A percentile compares a stretch with the other conserved stretches of the same genome.
Evolutionary conservation across 2,329 filamentous ascomycete species (phyloP).

Genomic region (Colletotrichum shisoi): DNA sequence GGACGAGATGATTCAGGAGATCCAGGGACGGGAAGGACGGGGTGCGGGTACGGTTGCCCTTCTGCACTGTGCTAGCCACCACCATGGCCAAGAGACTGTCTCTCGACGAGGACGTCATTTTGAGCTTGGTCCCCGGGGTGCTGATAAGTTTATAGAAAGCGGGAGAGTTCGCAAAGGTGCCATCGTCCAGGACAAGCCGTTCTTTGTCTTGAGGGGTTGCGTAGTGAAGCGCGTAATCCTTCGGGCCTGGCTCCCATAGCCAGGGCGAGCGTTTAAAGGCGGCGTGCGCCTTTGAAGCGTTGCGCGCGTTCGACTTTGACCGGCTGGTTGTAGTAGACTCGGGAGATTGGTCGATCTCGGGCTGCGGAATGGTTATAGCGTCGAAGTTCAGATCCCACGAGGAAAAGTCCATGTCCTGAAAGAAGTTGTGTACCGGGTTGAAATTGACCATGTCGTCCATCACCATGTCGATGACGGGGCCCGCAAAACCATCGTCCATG

Average conservation of each 20-base stretch:
- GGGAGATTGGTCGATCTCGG: slow-evolving; percentile 45
- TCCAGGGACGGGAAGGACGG: slow-evolving; percentile 53
- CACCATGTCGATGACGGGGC: slow-evolving; percentile 30
- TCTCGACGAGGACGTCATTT: slow-evolving; percentile 42
- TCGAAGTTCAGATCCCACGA: slow-evolving; percentile 48
- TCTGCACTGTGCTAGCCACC: slow-evolving; percentile 44
- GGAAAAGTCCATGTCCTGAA: slow-evolving; percentile 47
- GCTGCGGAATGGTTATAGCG: slow-evolving; percentile 44
- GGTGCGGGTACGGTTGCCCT: slow-evolving; percentile 44
- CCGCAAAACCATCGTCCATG: slow-evolving; percentile 28
- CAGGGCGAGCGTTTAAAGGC: slow-evolving; percentile 49
- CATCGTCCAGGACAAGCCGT: slow-evolving; percentile 24
- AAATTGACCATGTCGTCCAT: slow-evolving; percentile 42
- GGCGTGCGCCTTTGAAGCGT: slow-evolving; percentile 45
- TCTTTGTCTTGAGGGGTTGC: slow-evolving; percentile 32
- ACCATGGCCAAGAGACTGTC: slow-evolving; percentile 47
- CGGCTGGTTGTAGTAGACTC: slow-evolving; percentile 42
- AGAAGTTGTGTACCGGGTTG: slow-evolving; percentile 44
- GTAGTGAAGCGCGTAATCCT: slow-evolving; percentile 42
- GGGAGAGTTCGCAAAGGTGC: slow-evolving; percentile 28
- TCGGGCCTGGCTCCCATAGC: slow-evolving; percentile 47
- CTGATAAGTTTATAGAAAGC: slow-evolving; percentile 31
- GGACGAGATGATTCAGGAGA: slow-evolving; percentile 50
- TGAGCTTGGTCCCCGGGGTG: slow-evolving; percentile 36
- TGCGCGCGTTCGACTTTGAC: slow-evolving; percentile 41